Conservation (phyloP, 176 grass and related monocot genomes). For the Oryza coarctata region DNA sequence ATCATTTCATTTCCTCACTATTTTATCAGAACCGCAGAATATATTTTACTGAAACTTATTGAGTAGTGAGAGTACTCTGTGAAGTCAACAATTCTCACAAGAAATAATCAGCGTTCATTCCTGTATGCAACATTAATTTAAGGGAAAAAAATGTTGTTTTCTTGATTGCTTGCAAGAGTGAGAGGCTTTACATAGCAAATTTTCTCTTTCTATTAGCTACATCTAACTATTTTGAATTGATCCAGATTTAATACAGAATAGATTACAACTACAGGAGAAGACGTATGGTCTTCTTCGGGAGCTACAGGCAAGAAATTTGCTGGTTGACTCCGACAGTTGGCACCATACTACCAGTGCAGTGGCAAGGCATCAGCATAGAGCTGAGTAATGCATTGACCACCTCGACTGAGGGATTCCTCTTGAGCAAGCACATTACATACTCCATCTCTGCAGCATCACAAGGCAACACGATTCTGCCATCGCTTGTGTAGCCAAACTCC, state of each 20-base stretch:
- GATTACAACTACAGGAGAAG: background rate
- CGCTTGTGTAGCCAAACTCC: conserved; percentile 28
- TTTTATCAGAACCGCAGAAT: background rate
- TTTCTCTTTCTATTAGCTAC: too few relatives aligned
- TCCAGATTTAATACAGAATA: background rate
- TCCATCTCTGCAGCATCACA: conserved; percentile 51
- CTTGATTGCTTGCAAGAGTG: too few relatives aligned
- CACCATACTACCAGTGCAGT: background rate
- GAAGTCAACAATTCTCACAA: too few relatives aligned
- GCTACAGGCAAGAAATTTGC: too few relatives aligned
- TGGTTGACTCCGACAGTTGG: too few relatives aligned
- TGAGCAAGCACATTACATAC: conserved; percentile 45
- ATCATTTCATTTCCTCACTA: background rate
- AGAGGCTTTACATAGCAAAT: too few relatives aligned
- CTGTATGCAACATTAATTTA: background rate
- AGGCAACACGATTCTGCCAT: conserved; percentile 40
- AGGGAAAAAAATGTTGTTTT: background rate
- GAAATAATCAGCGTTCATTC: too few relatives aligned
- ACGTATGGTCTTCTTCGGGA: background rate
- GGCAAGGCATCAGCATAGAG: conserved; percentile 27
- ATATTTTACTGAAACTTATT: too few relatives aligned
- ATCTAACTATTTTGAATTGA: too few relatives aligned
- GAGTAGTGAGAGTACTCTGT: too few relatives aligned
- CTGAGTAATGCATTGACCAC: conserved; percentile 48
- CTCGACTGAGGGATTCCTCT: conserved; percentile 29